Evolutionary conservation across 306 rosid genomes (phyloP), one percentile per base, ranked within the genome.

Genomic region (Bauhinia variegata): DNA sequence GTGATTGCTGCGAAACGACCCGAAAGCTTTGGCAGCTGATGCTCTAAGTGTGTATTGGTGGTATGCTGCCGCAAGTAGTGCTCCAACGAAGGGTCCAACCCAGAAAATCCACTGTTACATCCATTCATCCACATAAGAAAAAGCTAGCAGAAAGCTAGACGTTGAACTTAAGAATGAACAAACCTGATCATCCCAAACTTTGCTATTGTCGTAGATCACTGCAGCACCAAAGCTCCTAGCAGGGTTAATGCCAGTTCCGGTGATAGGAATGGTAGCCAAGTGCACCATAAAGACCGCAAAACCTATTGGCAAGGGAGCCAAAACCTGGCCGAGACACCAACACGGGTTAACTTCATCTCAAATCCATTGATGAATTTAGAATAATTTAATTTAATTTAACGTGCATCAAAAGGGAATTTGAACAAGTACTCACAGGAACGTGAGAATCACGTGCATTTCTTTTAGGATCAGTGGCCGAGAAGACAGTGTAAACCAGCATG

Each of bases 241-340:
- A 54, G 60, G 60, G 60, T 54, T 54, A 17, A 54, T 31, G 38
- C 60, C 39, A 11, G 38, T 54, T 5, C 63, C 63, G 4, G 63
- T 58, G 12, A 58, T 36, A 16, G 63, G 46, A 58, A 58, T 36
- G 46, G 63, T 17, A 14, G 63, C 63, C 41, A 56, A 56, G 42
- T 56, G 42, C 44, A 56, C 63, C 44, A 56, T 32, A 18, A 53
- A 28, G 36, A 23, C 58, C 1, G 58, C 58, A 28, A 53, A 53
- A 53, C 58, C 58, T 53, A 36, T 58, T 28, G 63, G 63, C 5
- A 58, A 58, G 11, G 63, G 63, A 14, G 63, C 63, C 63, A 58
- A 58, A 14, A 57, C 44, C 44, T 33, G 28, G 14, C 19, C 44
- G 7, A 12, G 15, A 33, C 19, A 55, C 33, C 33, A 54, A 54